phyloP scores from a whole-genome alignment of 192 early-diverging fungal genomes.

The Coemansia javaensis region DNA sequence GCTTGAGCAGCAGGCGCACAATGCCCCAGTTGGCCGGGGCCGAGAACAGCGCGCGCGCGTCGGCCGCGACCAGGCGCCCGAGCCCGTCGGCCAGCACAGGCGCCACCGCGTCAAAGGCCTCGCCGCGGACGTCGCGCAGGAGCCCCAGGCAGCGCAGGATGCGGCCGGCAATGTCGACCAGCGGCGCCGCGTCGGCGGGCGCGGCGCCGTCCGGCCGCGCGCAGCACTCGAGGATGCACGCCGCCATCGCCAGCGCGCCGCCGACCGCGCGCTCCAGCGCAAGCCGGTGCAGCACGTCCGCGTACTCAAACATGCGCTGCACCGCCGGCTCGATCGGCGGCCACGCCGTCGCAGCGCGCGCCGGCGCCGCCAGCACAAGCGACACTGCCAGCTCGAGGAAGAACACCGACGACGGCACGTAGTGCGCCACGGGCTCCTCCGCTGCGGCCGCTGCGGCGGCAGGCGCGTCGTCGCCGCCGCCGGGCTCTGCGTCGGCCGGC shows the following conservation, averaged over 20 bases:
- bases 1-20: conserved; percentile 34
- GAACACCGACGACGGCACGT: conserved; percentile 35
- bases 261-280: conserved; percentile 76
- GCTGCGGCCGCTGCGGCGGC: not conserved
- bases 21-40: conserved; percentile 29
- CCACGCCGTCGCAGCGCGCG: conserved; percentile 45
- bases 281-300: conserved; percentile 56
- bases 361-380: conserved; percentile 12
- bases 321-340: conserved; percentile 66
- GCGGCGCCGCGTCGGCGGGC: conserved; percentile 6
- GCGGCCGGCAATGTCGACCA: conserved; percentile 20
- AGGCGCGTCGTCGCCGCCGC: too few species aligned
- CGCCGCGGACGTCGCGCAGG: conserved; percentile 54
- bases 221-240: conserved; percentile 50
- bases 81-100: conserved; percentile 27
- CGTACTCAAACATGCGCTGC: conserved; percentile 64
- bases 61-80: conserved; percentile 17
- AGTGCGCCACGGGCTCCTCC: not conserved
- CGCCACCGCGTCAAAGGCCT: conserved; percentile 43
- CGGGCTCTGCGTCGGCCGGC: conserved; percentile 25
- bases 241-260: conserved; percentile 65
- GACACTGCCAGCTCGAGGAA: conserved; percentile 41
- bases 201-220: conserved; percentile 2
- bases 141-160: conserved; percentile 42
- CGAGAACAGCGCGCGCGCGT: conserved; percentile 12